Conservation (phyloP, 108 stramenopile genomes). For the Cylindrotheca fusiformis region DNA sequence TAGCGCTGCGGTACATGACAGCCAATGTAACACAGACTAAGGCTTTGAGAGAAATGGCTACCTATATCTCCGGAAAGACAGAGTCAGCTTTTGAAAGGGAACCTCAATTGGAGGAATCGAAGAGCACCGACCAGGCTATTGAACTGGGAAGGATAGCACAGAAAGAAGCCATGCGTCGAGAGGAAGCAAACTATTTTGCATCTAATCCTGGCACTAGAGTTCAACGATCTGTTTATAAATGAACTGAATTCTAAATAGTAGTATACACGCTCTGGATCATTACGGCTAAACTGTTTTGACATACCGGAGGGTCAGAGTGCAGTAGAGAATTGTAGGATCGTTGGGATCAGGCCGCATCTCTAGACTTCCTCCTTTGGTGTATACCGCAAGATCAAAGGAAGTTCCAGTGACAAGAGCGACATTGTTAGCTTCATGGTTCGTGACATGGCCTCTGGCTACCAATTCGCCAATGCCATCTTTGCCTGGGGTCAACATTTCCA, state of each 20-base stretch:
- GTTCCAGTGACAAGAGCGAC: background rate
- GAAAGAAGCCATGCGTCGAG: conserved; percentile 28
- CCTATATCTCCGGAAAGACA: conserved; percentile 17
- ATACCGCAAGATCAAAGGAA: background rate
- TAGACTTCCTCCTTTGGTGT: background rate
- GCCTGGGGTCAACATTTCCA: background rate
- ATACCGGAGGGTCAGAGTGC: background rate
- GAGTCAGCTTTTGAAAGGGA: background rate
- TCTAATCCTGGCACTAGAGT: too few species aligned
- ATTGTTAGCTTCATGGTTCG: background rate
- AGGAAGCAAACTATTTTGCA: conserved; percentile 36
- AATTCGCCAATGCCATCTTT: background rate
- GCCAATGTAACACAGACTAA: conserved; percentile 24
- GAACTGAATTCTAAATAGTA: too few species aligned
- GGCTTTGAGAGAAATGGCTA: conserved; percentile 26
- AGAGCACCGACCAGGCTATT: conserved; percentile 17
- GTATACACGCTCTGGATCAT: too few species aligned
- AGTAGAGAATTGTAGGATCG: background rate
- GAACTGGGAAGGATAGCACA: conserved; percentile 13
- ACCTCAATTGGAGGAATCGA: too few species aligned
- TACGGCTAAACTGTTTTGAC: too few species aligned
- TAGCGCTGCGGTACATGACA: conserved; percentile 36
- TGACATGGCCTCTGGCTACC: background rate
- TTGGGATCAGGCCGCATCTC: background rate
- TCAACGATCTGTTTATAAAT: too few species aligned